Base-by-base conservation (phyloP, 2,329 filamentous ascomycete genomes). In the Tolypocladium tropicale region DNA sequence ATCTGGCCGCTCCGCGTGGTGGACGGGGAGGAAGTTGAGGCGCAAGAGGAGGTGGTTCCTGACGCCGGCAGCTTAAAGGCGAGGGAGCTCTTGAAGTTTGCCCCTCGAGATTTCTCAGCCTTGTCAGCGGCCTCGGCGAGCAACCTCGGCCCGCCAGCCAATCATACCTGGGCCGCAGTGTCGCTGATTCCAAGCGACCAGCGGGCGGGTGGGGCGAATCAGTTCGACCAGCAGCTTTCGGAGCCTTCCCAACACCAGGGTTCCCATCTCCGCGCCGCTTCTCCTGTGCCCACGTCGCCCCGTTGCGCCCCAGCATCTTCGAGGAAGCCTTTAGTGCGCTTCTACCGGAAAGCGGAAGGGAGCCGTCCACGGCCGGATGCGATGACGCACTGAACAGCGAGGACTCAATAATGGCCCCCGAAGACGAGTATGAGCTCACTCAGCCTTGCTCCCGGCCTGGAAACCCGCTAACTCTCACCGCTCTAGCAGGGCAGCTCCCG, bases 391-490 rank as follows among this genome's bases (percentile, higher is more conserved):
- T 53, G 36, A 53, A n/a, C 18, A 32, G 36, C n/a, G 11, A 41
- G 34, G 10, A 14, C 7, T 21, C 32, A 4, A 36, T 21, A 33
- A 54, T 61, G 56, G 57, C 57, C 30, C 56, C 55, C 16, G 57
- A 51, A 55, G 48, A 53, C 41, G 55, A 34, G 59, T 59, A 55
- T 12, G 57, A 32, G 30, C 10, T n/a, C n/a, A n/a, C 46, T 33
- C 46, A 25, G 28, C 48, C 30, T 53, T 25, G 37, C 34, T 30
- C 21, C 39, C 25, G n/a, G 14, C 39, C 12, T 2, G 28, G 33
- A 9, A n/a, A 18, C 46, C 18, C 9, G 28, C 18, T 50, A 32
- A 50, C 46, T 14, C 36, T 21, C 10, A 2, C 28, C 21, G 6
- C 18, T 30, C 52, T 9, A 10, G 23, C 53, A 54, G 53, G n/a